Evolutionary conservation across 2,329 filamentous ascomycete species (phyloP), one percentile per base, ranked within the genome.

Genomic region (Fusarium sp.): DNA sequence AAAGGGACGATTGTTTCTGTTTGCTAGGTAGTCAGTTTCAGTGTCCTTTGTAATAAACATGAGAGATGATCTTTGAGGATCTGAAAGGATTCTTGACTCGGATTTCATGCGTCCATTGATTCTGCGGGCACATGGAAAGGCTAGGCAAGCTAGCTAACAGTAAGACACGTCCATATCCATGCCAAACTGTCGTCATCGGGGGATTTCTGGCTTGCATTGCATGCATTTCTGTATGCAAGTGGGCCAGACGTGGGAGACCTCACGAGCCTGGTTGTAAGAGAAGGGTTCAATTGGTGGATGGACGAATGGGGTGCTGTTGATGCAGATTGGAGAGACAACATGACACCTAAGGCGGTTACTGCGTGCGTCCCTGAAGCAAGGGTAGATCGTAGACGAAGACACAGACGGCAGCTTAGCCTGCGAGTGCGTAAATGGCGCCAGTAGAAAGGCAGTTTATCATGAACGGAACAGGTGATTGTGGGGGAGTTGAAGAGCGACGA

Each of bases 111-210:
- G 59, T 29, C 41, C 27, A 44, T 27, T 42, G 25, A 53, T 42
- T 59, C 44, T 44, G 54, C 62, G 36, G 67, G 49, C 41, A 75
- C 54, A 56, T 54, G 57, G 68, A 70, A 69, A 41, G 60, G 53
- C 50, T 33, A 18, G 38, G 33, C 39, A 53, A 17, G 53, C 50
- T 33, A 18, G 38, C 38, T 45, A 53, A 17, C 36, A 35, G 53
- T 56, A 53, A 71, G 62, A 70, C 50, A 63, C 45, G 59, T 66
- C 54, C 50, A 25, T 35, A 29, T 22, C 63, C 44, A 66, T 54
- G 63, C 71, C 54, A 62, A 70, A 53, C 49, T 75, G 71, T 70
- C 72, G 73, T 76, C 72, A 74, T 77, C 60, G 71, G 65, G 56
- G 44, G 52, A 66, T 71, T 64, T 67, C 53, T 68, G 52, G 70